phyloP scores from a whole-genome alignment of 495 filamentous ascomycete species.

The Staphylotrichum longicolle region DNA sequence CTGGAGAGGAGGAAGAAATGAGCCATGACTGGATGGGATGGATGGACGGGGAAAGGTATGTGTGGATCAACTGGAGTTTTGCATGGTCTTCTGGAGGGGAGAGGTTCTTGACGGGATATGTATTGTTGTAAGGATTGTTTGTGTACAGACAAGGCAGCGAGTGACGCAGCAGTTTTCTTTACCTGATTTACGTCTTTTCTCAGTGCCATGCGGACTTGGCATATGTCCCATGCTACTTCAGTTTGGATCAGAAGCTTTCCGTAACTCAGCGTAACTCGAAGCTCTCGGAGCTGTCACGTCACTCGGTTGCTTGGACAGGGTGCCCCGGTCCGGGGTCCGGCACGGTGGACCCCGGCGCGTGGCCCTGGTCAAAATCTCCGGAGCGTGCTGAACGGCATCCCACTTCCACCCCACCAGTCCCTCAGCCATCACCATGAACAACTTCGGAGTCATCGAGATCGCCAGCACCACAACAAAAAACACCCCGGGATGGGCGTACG shows the following conservation, averaged over 20 bases:
- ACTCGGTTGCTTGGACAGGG: conserved; percentile 2
- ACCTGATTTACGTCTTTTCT: too few species aligned
- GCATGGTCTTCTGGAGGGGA: too few species aligned
- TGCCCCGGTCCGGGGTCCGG: neutral
- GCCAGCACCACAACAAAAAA: conserved; percentile 62
- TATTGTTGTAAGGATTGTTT: too few species aligned
- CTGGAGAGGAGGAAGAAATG: conserved; percentile 53
- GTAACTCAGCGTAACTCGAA: too few species aligned
- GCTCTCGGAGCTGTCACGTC: neutral
- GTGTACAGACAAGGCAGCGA: neutral
- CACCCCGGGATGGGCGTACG: conserved; percentile 86
- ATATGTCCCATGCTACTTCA: too few species aligned
- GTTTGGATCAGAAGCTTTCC: too few species aligned
- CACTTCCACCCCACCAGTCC: conserved; percentile 15
- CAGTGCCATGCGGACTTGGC: too few species aligned
- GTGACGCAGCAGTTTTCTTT: neutral
- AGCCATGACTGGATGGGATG: conserved; percentile 18
- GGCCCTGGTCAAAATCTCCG: conserved; percentile 11
- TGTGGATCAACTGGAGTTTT: too few species aligned
- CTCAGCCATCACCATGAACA: conserved; percentile 41
- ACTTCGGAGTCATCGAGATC: conserved; percentile 70
- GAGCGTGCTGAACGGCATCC: neutral
- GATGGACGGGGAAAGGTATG: neutral
- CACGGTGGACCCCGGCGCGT: neutral
- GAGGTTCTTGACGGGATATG: neutral